These are phyloP conservation scores for Diaporthe citrichinensis DNA, from an alignment of 2,329 filamentous ascomycete genomes.

Conservation along the genomic window DNA sequence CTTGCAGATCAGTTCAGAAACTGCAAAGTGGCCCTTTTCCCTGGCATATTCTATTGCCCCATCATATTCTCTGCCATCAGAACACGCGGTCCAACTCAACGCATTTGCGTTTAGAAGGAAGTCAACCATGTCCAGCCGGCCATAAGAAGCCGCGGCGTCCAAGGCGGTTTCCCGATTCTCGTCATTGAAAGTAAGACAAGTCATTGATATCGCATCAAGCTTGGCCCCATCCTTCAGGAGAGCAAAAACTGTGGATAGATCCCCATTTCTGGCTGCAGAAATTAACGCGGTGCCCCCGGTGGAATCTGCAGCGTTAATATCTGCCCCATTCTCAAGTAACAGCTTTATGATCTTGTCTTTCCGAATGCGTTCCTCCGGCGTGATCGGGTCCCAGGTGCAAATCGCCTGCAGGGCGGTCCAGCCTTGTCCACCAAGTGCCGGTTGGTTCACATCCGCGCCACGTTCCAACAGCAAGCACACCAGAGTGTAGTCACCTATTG, in stretches of 20 bases:
- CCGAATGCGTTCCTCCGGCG: neutral
- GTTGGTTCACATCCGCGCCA: neutral
- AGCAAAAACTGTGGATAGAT: neutral
- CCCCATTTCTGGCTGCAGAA: neutral
- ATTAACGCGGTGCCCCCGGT: neutral
- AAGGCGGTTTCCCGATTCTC: neutral
- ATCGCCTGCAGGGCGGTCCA: neutral
- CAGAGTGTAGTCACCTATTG: neutral
- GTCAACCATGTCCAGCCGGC: conserved; percentile 31
- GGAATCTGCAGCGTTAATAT: neutral
- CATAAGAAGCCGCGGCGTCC: neutral
- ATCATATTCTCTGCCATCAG: conserved; percentile 17
- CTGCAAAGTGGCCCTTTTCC: accelerated
- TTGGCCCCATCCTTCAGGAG: conserved; percentile 16
- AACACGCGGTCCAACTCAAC: neutral
- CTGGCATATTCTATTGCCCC: neutral
- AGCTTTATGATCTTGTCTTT: neutral
- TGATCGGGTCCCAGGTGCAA: neutral
- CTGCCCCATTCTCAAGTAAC: neutral
- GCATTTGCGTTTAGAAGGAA: conserved; percentile 34
- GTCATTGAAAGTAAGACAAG: neutral
- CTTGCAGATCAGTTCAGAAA: conserved; percentile 4
- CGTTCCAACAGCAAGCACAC: neutral
- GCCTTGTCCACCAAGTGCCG: accelerated
- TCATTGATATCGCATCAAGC: neutral